Conservation (phyloP, 2,329 filamentous ascomycete genomes). For the Hymenoscyphus infarciens region DNA sequence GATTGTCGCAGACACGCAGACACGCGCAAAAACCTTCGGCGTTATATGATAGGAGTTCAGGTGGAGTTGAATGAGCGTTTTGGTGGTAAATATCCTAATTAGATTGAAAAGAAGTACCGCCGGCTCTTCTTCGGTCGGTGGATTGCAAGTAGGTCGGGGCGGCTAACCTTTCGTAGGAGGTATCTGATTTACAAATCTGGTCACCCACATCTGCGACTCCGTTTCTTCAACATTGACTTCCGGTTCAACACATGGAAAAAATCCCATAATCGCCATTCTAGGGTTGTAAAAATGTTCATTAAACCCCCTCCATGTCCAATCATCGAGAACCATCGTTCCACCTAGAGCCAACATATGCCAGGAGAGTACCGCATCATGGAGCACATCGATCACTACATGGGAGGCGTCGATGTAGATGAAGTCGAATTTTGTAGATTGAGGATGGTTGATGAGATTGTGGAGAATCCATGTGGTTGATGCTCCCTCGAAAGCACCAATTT, state of each 20-base stretch:
- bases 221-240: background rate
- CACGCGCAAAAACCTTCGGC: no score
- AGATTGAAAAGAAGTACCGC: no score
- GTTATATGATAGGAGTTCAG: no score
- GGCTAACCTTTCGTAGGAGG: background rate
- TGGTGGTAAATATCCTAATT: no score
- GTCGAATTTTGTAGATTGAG: background rate
- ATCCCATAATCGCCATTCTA: background rate
- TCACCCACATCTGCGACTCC: background rate
- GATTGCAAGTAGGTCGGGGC: no score
- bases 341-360: background rate
- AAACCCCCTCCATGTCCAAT: background rate
- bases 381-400: background rate
- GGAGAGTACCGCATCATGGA: background rate
- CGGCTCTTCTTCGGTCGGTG: no score
- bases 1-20: no score
- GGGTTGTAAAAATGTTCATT: background rate
- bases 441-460: background rate
- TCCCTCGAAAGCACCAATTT: background rate
- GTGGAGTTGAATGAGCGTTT: no score
- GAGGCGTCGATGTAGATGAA: background rate
- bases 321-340: background rate
- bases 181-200: background rate
- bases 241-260: background rate
- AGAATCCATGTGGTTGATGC: background rate